These are phyloP conservation scores for Daldinia childiae DNA, from an alignment of 495 filamentous ascomycete species.

Conservation along the genomic window DNA sequence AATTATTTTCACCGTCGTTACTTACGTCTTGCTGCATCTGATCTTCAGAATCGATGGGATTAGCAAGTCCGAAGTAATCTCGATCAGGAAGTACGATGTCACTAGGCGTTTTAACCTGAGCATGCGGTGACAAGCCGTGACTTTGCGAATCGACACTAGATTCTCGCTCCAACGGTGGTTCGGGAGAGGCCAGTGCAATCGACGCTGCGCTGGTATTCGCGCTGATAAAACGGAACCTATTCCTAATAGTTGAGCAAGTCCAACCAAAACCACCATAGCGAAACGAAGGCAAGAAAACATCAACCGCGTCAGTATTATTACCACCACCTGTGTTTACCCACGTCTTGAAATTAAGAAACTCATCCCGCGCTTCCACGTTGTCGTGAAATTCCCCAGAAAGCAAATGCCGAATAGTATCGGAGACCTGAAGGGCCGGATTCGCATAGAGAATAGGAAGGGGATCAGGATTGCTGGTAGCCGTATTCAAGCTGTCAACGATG, in stretches of 20 bases:
- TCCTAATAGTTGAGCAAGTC: slow-evolving; percentile 70
- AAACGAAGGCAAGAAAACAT: slow-evolving; percentile 59
- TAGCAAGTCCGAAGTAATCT: slow-evolving; percentile 53
- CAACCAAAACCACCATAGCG: slow-evolving; percentile 67
- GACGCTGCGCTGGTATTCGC: slow-evolving; percentile 49
- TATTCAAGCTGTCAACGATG: slow-evolving; percentile 68
- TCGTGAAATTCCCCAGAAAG: slow-evolving; percentile 57
- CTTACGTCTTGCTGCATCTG: slow-evolving; percentile 31
- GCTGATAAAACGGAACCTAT: slow-evolving; percentile 69
- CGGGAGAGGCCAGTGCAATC: slow-evolving; percentile 48
- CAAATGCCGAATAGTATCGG: slow-evolving; percentile 57
- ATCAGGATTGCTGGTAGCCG: slow-evolving; percentile 60
- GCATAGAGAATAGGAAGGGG: slow-evolving; percentile 65
- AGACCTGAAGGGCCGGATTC: slow-evolving; percentile 65
- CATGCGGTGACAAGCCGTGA: slow-evolving; percentile 43
- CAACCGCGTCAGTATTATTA: slow-evolving; percentile 57
- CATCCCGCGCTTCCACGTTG: slow-evolving; percentile 46
- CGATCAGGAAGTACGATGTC: slow-evolving; percentile 44
- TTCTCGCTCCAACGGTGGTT: slow-evolving; percentile 42
- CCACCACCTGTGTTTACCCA: slow-evolving; percentile 66
- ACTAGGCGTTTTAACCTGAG: slow-evolving; percentile 36
- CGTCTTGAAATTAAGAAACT: slow-evolving; percentile 66
- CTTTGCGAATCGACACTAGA: slow-evolving; percentile 36
- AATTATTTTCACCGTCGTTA: slow-evolving; percentile 25
- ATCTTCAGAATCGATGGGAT: slow-evolving; percentile 24